Base-by-base conservation (phyloP, 2,329 filamentous ascomycete species). In the Thelonectria blattea region DNA sequence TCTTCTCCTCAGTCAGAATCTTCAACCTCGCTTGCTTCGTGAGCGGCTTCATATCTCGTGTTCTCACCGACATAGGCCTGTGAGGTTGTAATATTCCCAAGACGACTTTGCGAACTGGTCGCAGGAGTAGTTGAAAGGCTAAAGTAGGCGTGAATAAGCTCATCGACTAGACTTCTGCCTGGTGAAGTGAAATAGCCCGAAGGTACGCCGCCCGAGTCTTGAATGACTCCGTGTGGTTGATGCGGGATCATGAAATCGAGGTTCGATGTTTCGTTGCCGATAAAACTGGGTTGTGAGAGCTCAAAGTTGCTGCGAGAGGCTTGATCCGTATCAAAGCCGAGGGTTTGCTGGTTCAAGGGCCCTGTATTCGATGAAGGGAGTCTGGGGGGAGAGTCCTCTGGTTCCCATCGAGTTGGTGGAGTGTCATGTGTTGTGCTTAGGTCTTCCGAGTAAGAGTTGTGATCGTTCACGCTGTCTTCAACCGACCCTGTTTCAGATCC, bases 61-160 rank as follows among this genome's bases (percentile, higher is more conserved):
- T 15, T 12, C 34, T 37, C 34, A 37, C 15, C 10, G 8, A 37
- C 7, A 15, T 37, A 37, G 12, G 34, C 34, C 34, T 37, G 34
- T 30, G 34, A 5, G 34, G 34, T 37, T 37, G 4, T 15, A 37
- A 11, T 15, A 14, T 15, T 15, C 11, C 34, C 34, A 15, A 37
- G 2, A 15, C 11, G 34, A 15, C 4, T 37, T 11, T 37, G 11
- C 34, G 10, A 14, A 15, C 34, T 11, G 15, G 34, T 34, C 79
- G 1, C 78, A 75, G 58, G 83, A 30, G 27, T 30, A 30, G 27
- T 83, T 52, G 83, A 74, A 52, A 79, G 74, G 2, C 67, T 69
- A 61, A 82, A 84, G 65, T 82, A 84, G 2, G 80, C 79, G 5
- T 79, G 71, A 5, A 85, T 74, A 7, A 85, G 73, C 52, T 79